Evolutionary conservation across 2,329 filamentous ascomycete species (phyloP), one percentile per base, ranked within the genome.

Genomic region (Capronia americana): DNA sequence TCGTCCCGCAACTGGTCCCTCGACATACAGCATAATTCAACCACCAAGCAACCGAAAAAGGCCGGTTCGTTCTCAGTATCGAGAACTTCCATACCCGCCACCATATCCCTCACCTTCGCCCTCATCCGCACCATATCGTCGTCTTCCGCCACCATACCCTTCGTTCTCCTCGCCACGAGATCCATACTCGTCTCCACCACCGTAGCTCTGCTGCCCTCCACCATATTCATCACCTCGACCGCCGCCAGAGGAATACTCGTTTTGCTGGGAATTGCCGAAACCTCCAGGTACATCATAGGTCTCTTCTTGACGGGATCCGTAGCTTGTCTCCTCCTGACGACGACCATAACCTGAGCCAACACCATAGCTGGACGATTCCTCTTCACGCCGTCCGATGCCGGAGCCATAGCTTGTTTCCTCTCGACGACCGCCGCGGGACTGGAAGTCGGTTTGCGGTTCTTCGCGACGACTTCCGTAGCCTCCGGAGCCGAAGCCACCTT

Each of bases 101-200:
- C 61, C 61, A 23, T 67, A 62, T 14, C 38, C 59, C 26, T 68
- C 62, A 30, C 63, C 56, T 17, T 58, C 50, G 10, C 61, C 63
- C 30, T 57, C 46, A 51, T 58, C 58, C 53, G 66, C 63, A 53
- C 58, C 62, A 10, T 57, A 24, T 54, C 58, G 55, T 32, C 62
- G 65, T 14, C 55, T 32, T 20, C 20, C n/a, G 7, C 57, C 56
- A 20, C 56, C 57, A 51, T 50, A 30, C 50, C 55, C 59, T 20
- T 55, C 61, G 56, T 50, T 57, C 56, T 61, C 53, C 17, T 66
- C 66, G 17, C 57, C 61, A n/a, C 48, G 55, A 48, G 46, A 69
- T 46, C 58, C 61, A 41, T 64, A 26, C 38, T 65, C 57, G 4
- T 59, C 58, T n/a, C 58, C 64, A 38, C 48, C 53, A 24, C 56